Evolutionary conservation across 306 rosid genomes (phyloP), one percentile per base, ranked within the genome.

Genomic region (Alnus glutinosa): DNA sequence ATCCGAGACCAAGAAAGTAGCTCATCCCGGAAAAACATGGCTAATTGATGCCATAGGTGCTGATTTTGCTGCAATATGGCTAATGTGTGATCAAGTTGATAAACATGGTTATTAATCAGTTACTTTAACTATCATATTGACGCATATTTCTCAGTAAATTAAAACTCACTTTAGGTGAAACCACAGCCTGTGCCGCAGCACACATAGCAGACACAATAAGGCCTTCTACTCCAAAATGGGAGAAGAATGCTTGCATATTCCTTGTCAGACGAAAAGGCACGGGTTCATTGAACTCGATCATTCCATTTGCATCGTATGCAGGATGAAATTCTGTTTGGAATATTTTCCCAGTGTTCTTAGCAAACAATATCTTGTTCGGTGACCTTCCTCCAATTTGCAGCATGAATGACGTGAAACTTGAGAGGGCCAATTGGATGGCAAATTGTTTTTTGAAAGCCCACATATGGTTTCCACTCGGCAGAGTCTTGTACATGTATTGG

Each of bases 21-120:
- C 84, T 96, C 99, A 84, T 96, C 99, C 2, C 99, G 98, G 92
- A 96, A 96, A 80, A 96, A 96, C 99, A 96, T 96, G n/a, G 99
- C 99, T 67, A 96, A 83, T 82, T 96, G 99, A 85, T 96, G 96
- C 99, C 99, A 93, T 14, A 96, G 84, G 82, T 93, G 99, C 82
- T 90, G 98, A 83, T 83, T 90, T 93, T 96, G 99, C 99, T 96
- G 98, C 81, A 85, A 85, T n/a, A 74, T 37, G 55, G 61, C 64
- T 81, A 86, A 81, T 67, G 2, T 23, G 18, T 64, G 55, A 69
- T 75, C 54, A 13, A 59, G 55, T 79, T 70, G 85, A 78, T 55
- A 8, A 37, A n/a, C 30, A 39, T 19, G 48, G 55, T 49, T 14
- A 46, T 48, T 48, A 58, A 48, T 7, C 2, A 16, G 16, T 13